Base-by-base conservation (phyloP, 2,329 filamentous ascomycete genomes). In the Fusarium camptoceras region DNA sequence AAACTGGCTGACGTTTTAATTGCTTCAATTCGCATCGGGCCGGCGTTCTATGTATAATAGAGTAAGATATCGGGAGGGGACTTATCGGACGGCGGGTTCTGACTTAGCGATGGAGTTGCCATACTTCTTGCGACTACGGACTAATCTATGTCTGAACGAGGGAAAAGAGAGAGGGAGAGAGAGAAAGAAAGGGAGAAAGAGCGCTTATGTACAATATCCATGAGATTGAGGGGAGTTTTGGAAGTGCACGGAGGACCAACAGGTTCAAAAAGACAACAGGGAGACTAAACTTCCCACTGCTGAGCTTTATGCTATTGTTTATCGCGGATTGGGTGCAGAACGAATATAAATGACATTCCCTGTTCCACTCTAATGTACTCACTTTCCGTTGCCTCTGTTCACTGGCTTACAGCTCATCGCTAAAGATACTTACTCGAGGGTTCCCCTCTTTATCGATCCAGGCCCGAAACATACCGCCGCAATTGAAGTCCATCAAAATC, bases 401-500 rank as follows among this genome's bases (percentile, higher is more conserved):
- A 39, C 53, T 48, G 28, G 34, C 47, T 57, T 64, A 73, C 25
- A 61, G 30, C 16, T 73, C 75, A 55, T 80, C 78, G 5, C 74
- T 73, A 74, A 79, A 81, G 34, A 80, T 66, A 57, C 86, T 85
- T 76, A 89, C 87, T 25, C 84, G 82, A 20, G 85, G 82, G 61
- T 82, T 81, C 0, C 89, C 91, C 2, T 87, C 76, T 6, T 89
- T 86, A 67, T 92, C 87, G 22, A 92, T 82, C 86, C 91, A 95
- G 1, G 93, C 93, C 22, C 94, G 86, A 76, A 94, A 96, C 92
- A 97, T 94, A 1, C 94, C 94, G 7, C 90, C 92, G 73, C 92
- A 96, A 77, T 97, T 97, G 77, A 91, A 94, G 73, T 94, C 92
- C 77, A 90, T 91, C 18, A 94, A 81, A 8, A 97, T 84, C 54